Percentiles rank a stretch among this genome's conserved stretches.
Evolutionary conservation across 805 yeast genomes (phyloP).

Genomic region (Saccharomycopsis vini): DNA sequence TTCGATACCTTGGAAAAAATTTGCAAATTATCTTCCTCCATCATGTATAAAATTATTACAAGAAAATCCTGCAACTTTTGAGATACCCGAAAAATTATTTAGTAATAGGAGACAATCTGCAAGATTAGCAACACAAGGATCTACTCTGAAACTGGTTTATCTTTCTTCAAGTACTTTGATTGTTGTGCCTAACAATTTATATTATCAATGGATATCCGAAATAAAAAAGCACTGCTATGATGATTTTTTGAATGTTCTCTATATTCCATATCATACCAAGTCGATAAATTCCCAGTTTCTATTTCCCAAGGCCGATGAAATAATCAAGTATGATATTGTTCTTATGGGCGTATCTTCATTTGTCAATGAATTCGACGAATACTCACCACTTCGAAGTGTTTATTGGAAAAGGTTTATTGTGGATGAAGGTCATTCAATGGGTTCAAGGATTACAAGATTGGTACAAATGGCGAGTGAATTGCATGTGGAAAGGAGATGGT

Average conservation of each 20-base stretch:
- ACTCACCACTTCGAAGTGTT: constrained; percentile 33
- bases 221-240: constrained; percentile 43
- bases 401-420: constrained; percentile 64
- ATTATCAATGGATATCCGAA: constrained; percentile 58
- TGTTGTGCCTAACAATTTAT: constrained; percentile 57
- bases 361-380: constrained; percentile 30
- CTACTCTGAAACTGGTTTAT: constrained; percentile 24
- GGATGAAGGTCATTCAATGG: constrained; percentile 70
- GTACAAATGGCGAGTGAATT: constrained; percentile 41
- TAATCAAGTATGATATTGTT: constrained; percentile 44
- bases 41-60: constrained; percentile 31
- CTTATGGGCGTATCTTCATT: constrained; percentile 41
- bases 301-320: constrained; percentile 27
- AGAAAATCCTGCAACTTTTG: constrained; percentile 38
- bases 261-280: constrained; percentile 20
- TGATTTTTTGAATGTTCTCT: constrained; percentile 30
- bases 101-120: constrained; percentile 21
- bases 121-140: constrained; percentile 19
- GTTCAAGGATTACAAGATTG: constrained; percentile 40
- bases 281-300: constrained; percentile 5
- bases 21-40: constrained; percentile 35
- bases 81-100: constrained; percentile 13
- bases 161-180: constrained; percentile 48
- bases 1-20: constrained; percentile 53
- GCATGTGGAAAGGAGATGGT: constrained; percentile 58